Base-by-base conservation (phyloP, 2,329 filamentous ascomycete genomes). In the Sporothrix schenckii region DNA sequence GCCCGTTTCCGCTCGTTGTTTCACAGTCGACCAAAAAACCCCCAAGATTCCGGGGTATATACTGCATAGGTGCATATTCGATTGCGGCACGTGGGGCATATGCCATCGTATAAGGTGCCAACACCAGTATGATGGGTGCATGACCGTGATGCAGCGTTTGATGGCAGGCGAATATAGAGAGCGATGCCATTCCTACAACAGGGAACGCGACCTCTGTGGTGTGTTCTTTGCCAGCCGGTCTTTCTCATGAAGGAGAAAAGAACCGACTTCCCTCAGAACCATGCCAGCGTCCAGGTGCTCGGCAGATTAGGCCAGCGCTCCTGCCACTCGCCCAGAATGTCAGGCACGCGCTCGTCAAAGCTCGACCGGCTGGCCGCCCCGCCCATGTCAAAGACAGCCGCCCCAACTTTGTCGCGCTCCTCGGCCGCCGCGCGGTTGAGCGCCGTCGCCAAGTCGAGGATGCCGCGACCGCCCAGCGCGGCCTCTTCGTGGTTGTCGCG, bases 401-500 rank as follows among this genome's bases (percentile, higher is more conserved):
- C 80, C 2, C 91, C 91, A 39, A 88, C 83, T 11, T 84, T 81
- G 52, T 90, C 87, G 70, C 93, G 85, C 80, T 97, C 94, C 78
- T 94, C 89, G 39, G 81, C 84, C 0, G 95, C 95, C 0, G 89
- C 92, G 21, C 88, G 86, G 77, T 98, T 98, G 72, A 99, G 82
- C 44, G 88, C 89, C 77, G 94, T 88, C 0, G 95, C 95, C 49
- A 99, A 85, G 77, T 99, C 95, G 50, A 98, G 85, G 71, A 99
- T 99, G 58, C 92, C 95, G 75, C 91, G 89, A 1, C 95, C 95
- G 11, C 95, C 95, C 2, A 97, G 87, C 27, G 94, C 85, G 0
- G 95, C 95, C 80, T 99, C 95, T 79, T 99, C 94, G 77, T 98
- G 95, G 77, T 98, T 99, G 81, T 99, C 95, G 80, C 92, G 94